These are phyloP conservation scores for Lipomyces sp. DNA, from an alignment of 805 yeast genomes.

Conservation along the genomic window DNA sequence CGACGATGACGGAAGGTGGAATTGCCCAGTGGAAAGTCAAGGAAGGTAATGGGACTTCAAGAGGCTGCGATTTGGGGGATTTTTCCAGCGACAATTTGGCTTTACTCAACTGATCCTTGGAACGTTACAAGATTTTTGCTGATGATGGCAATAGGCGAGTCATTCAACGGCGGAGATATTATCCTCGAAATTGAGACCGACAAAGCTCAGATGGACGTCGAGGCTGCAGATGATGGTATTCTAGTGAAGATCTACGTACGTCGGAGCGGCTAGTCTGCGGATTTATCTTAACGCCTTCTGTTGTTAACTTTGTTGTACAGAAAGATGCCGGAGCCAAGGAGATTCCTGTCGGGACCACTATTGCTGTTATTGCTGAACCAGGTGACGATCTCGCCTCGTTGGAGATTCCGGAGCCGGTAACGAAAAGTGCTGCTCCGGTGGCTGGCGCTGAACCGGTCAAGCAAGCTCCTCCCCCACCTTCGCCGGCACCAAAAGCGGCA, in stretches of 20 bases:
- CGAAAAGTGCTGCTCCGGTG: slow-evolving; percentile 33
- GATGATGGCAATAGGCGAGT: slow-evolving; percentile 53
- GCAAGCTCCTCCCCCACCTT: slow-evolving; percentile 16
- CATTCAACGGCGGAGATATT: slow-evolving; percentile 85
- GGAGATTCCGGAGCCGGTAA: slow-evolving; percentile 57
- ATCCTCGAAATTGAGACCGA: slow-evolving; percentile 97
- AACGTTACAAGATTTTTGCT: not conserved
- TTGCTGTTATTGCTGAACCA: slow-evolving; percentile 86
- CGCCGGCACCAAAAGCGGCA: slow-evolving; percentile 14
- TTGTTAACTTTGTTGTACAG: slow-evolving; percentile 13
- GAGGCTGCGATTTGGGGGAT: no score
- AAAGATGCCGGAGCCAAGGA: slow-evolving; percentile 73
- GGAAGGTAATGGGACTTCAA: slow-evolving; percentile 52
- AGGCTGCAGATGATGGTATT: slow-evolving; percentile 91
- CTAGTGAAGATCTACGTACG: slow-evolving; percentile 69
- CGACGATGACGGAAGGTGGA: slow-evolving; percentile 97
- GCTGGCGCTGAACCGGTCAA: slow-evolving; percentile 26
- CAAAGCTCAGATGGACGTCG: slow-evolving; percentile 97
- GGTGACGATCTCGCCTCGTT: slow-evolving; percentile 77
- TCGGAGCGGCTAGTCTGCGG: slow-evolving; percentile 34
- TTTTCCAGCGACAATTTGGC: not conserved
- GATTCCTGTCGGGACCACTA: slow-evolving; percentile 83
- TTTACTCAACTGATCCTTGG: not conserved
- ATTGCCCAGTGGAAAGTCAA: slow-evolving; percentile 87
- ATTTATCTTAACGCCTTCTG: not conserved